Evolutionary conservation across 169 alveolate genomes (phyloP), one percentile per base, ranked within the genome.

Genomic region (Plasmodium relictum): DNA sequence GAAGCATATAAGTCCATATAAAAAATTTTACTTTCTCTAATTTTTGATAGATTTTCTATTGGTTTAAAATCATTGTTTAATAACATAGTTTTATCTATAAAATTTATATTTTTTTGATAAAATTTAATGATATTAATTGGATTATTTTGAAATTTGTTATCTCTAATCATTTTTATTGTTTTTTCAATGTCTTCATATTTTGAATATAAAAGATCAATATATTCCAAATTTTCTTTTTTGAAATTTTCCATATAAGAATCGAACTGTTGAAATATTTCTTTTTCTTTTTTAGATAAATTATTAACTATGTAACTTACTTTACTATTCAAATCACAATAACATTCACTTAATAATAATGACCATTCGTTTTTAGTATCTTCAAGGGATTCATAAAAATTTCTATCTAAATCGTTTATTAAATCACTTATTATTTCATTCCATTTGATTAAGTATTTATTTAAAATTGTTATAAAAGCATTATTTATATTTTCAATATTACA

Each of bases 401-500:
- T 73, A 58, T 92, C 92, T 14, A 94, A 83, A 42, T 91, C 89
- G 22, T 94, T 94, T 18, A 91, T 62, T 24, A 92, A 42, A 3
- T 92, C 88, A 58, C 50, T 86, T 71, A 94, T 73, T 45, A 92
- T 90, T 59, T 92, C 88, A 48, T 92, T 91, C 96, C 96, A 94
- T 74, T 92, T 87, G 70, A 92, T 78, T n/a, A 94, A 45, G 16
- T 74, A 74, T 45, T 89, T 92, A 91, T 94, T 89, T 52, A 92
- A 63, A 22, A 94, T 89, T 54, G 88, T 72, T 14, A 88, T 76
- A 86, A 72, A 94, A 1, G 96, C 96, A 42, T 90, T 94, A 16
- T 89, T 88, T 24, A 94, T 92, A 50, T 94, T 94, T 31, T 91
- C 74, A 50, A 94, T 94, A 73, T 92, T 88, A 70, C 96, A 94